phyloP scores from a whole-genome alignment of 495 filamentous ascomycete genomes.

The Sphaerosporella brunnea region DNA sequence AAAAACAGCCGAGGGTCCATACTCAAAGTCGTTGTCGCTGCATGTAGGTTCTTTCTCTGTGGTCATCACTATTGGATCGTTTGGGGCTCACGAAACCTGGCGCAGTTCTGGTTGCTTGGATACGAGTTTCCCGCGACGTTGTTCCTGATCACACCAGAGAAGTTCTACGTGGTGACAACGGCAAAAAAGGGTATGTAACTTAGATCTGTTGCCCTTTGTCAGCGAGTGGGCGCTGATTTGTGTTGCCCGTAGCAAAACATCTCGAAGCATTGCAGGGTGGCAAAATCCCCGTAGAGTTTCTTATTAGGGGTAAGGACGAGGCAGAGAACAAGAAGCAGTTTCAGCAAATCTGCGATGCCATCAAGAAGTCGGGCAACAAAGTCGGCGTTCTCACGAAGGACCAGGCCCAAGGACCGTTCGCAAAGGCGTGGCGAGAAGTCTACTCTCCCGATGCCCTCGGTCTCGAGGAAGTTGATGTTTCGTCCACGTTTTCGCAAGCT shows the following conservation, averaged over 20 bases:
- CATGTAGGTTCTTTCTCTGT: constrained; percentile 45
- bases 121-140: constrained; percentile 97
- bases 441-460: constrained; percentile 62
- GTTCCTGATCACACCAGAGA: constrained; percentile 74
- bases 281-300: constrained; percentile 73
- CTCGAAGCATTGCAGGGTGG: constrained; percentile 82
- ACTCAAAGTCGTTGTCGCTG: constrained; percentile 87
- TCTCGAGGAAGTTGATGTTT: constrained; percentile 74
- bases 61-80: no score
- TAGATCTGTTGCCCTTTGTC: background rate
- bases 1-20: constrained; percentile 70
- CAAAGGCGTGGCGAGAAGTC: constrained; percentile 83
- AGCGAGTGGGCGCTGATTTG: constrained; percentile 21
- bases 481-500: constrained; percentile 56
- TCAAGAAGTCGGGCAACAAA: constrained; percentile 80
- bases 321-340: constrained; percentile 79
- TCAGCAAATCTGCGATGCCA: constrained; percentile 58
- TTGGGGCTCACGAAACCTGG: background rate
- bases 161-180: constrained; percentile 79
- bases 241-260: constrained; percentile 52
- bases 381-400: constrained; percentile 76
- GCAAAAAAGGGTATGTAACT: constrained; percentile 69
- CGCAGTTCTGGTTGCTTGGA: constrained; percentile 89
- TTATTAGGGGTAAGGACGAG: constrained; percentile 75
- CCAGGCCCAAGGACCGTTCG: constrained; percentile 66